phyloP scores from a whole-genome alignment of 805 yeast species.

The Ogataea ganodermae region DNA sequence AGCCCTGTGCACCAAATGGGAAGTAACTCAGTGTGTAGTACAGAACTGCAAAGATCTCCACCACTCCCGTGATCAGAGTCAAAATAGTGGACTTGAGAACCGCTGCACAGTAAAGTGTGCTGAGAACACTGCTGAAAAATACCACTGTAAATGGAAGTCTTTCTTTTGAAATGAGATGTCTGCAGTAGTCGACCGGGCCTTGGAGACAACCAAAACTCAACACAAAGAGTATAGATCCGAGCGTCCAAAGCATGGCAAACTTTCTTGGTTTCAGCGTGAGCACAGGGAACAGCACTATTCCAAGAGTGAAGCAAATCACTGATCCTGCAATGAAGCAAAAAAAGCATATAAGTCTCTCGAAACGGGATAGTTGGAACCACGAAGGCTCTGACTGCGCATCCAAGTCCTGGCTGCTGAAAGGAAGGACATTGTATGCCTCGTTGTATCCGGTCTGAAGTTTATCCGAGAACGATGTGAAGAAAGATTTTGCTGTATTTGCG shows the following conservation, averaged over 20 bases:
- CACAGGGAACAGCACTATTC: constrained; percentile 85
- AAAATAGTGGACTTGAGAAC: constrained; percentile 69
- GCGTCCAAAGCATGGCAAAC: constrained; percentile 87
- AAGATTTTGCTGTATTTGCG: constrained; percentile 22
- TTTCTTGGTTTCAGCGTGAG: constrained; percentile 87
- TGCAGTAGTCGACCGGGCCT: constrained; percentile 82
- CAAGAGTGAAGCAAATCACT: constrained; percentile 75
- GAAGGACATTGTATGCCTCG: constrained; percentile 65
- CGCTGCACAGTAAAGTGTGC: constrained; percentile 79
- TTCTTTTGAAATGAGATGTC: constrained; percentile 72
- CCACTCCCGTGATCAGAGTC: constrained; percentile 71
- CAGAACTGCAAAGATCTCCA: constrained; percentile 83
- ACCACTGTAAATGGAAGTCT: constrained; percentile 79
- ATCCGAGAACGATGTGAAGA: constrained; percentile 26
- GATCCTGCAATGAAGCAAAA: constrained; percentile 76
- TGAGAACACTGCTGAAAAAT: constrained; percentile 76
- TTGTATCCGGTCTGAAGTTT: constrained; percentile 38
- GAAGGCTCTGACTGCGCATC: constrained; percentile 60
- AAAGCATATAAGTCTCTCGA: constrained; percentile 81
- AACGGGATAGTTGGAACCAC: constrained; percentile 74
- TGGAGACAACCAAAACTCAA: constrained; percentile 87
- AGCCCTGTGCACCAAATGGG: constrained; percentile 90
- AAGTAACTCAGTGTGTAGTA: constrained; percentile 91
- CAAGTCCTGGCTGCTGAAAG: constrained; percentile 57
- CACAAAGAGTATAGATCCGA: constrained; percentile 86